Evolutionary conservation across 352 stramenopile species (phyloP).

Genomic region (Sclerospora graminicola): DNA sequence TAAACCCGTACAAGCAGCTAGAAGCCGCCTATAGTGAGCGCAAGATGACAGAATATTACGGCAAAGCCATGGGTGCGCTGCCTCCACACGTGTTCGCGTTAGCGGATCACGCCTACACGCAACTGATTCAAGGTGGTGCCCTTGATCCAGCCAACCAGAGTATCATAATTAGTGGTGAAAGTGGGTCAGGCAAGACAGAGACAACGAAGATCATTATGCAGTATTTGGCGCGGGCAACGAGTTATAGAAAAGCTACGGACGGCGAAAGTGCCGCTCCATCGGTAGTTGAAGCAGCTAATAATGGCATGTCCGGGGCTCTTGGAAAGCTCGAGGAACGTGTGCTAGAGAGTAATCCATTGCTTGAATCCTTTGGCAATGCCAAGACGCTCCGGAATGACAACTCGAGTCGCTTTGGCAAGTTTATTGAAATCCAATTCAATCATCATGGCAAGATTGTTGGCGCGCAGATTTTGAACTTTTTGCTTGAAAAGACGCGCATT

Average conservation of each 20-base stretch:
- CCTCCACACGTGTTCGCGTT: slow-evolving; percentile 88
- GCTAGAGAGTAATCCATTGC: slow-evolving; percentile 80
- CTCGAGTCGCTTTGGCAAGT: slow-evolving; percentile 95
- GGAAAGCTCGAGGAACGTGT: slow-evolving; percentile 82
- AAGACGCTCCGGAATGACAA: slow-evolving; percentile 97
- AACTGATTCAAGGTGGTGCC: slow-evolving; percentile 77
- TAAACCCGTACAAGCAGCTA: slow-evolving; percentile 87
- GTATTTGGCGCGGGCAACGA: slow-evolving; percentile 73
- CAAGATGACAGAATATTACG: slow-evolving; percentile 86
- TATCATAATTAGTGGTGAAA: slow-evolving; percentile 90
- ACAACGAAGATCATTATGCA: slow-evolving; percentile 91
- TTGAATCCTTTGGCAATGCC: slow-evolving; percentile 87
- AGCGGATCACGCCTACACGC: slow-evolving; percentile 82
- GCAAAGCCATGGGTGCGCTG: slow-evolving; percentile 64
- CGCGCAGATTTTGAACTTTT: slow-evolving; percentile 86
- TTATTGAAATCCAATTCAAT: slow-evolving; percentile 95
- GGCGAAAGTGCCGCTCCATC: slow-evolving; percentile 6
- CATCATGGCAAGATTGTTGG: slow-evolving; percentile 87
- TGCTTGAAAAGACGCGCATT: slow-evolving; percentile 88
- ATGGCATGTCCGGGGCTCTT: slow-evolving; percentile 81
- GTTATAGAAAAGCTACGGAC: slow-evolving; percentile 41
- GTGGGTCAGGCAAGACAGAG: slow-evolving; percentile 85
- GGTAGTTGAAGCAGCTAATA: slow-evolving; percentile 33
- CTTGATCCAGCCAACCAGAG: slow-evolving; percentile 82
- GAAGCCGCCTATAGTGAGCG: slow-evolving; percentile 52